Conservation (phyloP, 768 basidiomycete species). For the Tylopilus sp. region DNA sequence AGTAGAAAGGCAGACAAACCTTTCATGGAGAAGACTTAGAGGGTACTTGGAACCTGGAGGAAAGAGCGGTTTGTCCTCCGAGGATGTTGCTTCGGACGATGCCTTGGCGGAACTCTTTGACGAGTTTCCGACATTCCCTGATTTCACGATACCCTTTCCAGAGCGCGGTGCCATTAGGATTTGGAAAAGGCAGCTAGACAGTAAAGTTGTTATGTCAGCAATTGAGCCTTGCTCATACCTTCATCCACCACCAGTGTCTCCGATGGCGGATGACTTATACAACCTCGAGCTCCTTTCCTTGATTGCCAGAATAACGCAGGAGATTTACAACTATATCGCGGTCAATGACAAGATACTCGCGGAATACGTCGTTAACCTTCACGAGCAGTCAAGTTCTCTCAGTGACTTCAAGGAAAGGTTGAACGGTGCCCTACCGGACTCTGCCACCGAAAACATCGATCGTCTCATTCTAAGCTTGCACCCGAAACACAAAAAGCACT, state of each 20-base stretch:
- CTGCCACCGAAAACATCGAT: conserved; percentile 90
- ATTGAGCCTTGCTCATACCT: conserved; percentile 1
- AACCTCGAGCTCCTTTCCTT: conserved; percentile 92
- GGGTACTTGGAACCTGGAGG: conserved; percentile 86
- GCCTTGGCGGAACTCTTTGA: conserved; percentile 45
- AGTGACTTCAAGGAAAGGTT: conserved; percentile 80
- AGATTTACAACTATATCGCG: conserved; percentile 84
- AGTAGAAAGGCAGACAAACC: conserved; percentile 37
- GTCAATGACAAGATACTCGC: conserved; percentile 90
- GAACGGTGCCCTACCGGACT: conserved; percentile 78
- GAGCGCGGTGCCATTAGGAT: conserved; percentile 51
- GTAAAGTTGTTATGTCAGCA: conserved; percentile 21
- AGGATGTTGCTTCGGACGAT: conserved; percentile 12
- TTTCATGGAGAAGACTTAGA: conserved; percentile 73
- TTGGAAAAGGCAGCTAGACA: neutral
- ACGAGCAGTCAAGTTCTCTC: conserved; percentile 77
- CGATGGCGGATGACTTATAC: conserved; percentile 81
- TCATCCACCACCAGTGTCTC: neutral
- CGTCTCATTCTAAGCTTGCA: conserved; percentile 93
- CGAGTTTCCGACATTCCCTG: conserved; percentile 88
- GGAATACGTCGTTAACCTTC: conserved; percentile 90
- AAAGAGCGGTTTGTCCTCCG: conserved; percentile 61
- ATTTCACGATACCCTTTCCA: conserved; percentile 71
- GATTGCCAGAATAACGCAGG: conserved; percentile 88
- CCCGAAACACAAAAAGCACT: conserved; percentile 87